Base-by-base conservation (phyloP, 2,329 filamentous ascomycete genomes). In the Alternaria dauci region DNA sequence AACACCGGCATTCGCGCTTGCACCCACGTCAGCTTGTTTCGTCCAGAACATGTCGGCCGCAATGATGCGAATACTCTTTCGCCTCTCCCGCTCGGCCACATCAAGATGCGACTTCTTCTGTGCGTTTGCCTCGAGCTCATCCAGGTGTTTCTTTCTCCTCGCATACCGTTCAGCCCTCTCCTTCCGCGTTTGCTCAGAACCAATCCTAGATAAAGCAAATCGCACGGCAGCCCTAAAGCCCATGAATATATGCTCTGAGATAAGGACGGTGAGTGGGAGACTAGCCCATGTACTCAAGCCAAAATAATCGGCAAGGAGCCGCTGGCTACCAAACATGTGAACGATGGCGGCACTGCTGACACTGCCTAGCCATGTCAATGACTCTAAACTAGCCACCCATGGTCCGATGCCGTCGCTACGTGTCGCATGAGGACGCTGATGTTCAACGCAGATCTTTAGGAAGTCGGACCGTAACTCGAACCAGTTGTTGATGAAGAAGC, bases 401-500 rank as follows among this genome's bases (percentile, higher is more conserved):
- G 74, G 73, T 11, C 74, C 74, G 8, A 77, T 72, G 5, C 73
- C 72, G 41, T 77, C 74, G 46, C 67, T 71, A 14, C 74, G 73
- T 8, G 61, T 55, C 1, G 74, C 66, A 3, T 68, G 58, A 2
- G 75, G 75, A 5, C 75, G 63, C 47, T 75, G 72, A 44, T 75
- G 64, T 32, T 77, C 75, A 26, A 74, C 60, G 32, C 71, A 73
- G 18, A 77, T 76, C 41, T 77, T 77, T 36, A 76, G 61, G 26
- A 76, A 74, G 39, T 77, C 75, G 25, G 73, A 74, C 2, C 75
- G 72, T 14, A 77, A 63, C 43, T 77, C 75, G 48, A 77, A 63
- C 75, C 74, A 77, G 43, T 77, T 77, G 58, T 77, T 77, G 59
- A 77, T 70, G 42, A 77, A 71, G 57, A 77, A 77, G 5, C 73